These are phyloP conservation scores for Cutaneotrichosporon curvatum DNA, from an alignment of 1,284 basidiomycete species.

Conservation along the genomic window DNA sequence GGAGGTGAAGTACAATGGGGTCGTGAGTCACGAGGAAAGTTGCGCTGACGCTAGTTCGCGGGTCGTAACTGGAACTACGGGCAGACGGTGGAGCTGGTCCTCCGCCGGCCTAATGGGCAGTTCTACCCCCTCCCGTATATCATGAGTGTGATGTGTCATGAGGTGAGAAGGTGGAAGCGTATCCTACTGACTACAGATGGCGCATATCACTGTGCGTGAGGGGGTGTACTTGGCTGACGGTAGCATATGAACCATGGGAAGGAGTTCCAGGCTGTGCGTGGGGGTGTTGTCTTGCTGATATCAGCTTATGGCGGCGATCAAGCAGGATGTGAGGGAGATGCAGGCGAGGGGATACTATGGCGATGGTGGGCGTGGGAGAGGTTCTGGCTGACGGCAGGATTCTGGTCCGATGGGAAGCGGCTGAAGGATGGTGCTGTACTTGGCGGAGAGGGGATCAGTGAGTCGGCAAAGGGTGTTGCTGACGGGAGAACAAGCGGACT, in stretches of 20 bases:
- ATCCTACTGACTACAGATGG: slow-evolving; percentile 31
- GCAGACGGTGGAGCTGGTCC: slow-evolving; percentile 45
- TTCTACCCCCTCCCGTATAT: slow-evolving; percentile 43
- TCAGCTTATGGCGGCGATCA: slow-evolving; percentile 41
- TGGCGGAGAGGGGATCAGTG: slow-evolving; percentile 36
- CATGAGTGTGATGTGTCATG: slow-evolving; percentile 44
- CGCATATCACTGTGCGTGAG: slow-evolving; percentile 39
- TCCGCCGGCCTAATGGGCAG: slow-evolving; percentile 36
- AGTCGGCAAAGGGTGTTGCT: slow-evolving; percentile 2
- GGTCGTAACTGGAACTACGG: slow-evolving; percentile 48
- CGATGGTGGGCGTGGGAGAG: slow-evolving; percentile 29
- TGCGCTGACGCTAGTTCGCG: slow-evolving; percentile 28
- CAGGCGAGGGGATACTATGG: slow-evolving; percentile 41
- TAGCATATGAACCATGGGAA: slow-evolving; percentile 47
- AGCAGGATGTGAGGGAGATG: slow-evolving; percentile 33
- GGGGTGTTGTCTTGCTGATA: slow-evolving; percentile 1
- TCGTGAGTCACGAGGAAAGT: slow-evolving; percentile 24
- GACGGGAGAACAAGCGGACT: slow-evolving; percentile 27
- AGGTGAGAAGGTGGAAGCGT: slow-evolving; percentile 23
- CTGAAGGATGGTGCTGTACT: slow-evolving; percentile 33
- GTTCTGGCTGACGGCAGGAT: slow-evolving; percentile 21
- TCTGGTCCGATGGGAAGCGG: slow-evolving; percentile 42
- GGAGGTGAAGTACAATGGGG: slow-evolving; percentile 42
- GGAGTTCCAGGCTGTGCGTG: slow-evolving; percentile 35
- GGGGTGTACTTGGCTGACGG: not conserved